A percentile compares a stretch with the other conserved stretches of the same genome.
These are phyloP conservation scores for Rachicladosporium sp. DNA, from an alignment of 2,329 filamentous ascomycete species.

Conservation along the genomic window DNA sequence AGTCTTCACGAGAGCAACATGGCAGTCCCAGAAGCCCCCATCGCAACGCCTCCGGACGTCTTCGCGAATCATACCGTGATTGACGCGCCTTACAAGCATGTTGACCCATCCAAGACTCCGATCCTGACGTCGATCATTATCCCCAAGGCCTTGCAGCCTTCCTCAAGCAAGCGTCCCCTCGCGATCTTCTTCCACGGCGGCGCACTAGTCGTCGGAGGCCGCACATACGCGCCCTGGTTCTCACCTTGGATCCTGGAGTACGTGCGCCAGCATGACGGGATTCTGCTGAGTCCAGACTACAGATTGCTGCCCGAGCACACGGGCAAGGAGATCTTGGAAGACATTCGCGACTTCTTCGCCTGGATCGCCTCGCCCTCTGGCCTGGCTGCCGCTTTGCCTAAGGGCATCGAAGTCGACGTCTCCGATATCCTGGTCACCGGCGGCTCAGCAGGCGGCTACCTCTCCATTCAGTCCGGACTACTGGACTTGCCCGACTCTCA, in stretches of 20 bases:
- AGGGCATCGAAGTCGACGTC: slow-evolving; percentile 15
- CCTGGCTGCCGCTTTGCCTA: slow-evolving; percentile 1
- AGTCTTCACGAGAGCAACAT: too few relatives aligned
- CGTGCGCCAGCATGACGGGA: slow-evolving; percentile 27
- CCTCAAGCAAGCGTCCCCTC: slow-evolving; percentile 22
- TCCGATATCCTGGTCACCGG: slow-evolving; percentile 20
- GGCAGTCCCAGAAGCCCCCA: too few relatives aligned
- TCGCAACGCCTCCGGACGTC: too few relatives aligned
- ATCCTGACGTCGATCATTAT: too few relatives aligned
- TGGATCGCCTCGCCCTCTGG: slow-evolving; percentile 26
- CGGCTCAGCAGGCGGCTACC: slow-evolving; percentile 28
- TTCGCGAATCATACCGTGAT: too few relatives aligned
- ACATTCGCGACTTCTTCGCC: slow-evolving; percentile 37
- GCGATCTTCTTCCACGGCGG: slow-evolving; percentile 35
- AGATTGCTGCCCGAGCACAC: slow-evolving; percentile 39
- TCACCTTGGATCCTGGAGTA: slow-evolving; percentile 28
- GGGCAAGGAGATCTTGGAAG: slow-evolving; percentile 35
- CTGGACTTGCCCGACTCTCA: neutral
- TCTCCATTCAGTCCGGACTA: slow-evolving; percentile 22
- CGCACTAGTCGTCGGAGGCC: slow-evolving; percentile 17
- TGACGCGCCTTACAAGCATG: too few relatives aligned
- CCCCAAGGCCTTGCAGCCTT: too few relatives aligned
- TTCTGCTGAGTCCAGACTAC: slow-evolving; percentile 38
- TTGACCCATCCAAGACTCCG: too few relatives aligned
- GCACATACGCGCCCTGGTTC: slow-evolving; percentile 10